Conservation (phyloP, 2,329 filamentous ascomycete species). For the Xylaria sp. region DNA sequence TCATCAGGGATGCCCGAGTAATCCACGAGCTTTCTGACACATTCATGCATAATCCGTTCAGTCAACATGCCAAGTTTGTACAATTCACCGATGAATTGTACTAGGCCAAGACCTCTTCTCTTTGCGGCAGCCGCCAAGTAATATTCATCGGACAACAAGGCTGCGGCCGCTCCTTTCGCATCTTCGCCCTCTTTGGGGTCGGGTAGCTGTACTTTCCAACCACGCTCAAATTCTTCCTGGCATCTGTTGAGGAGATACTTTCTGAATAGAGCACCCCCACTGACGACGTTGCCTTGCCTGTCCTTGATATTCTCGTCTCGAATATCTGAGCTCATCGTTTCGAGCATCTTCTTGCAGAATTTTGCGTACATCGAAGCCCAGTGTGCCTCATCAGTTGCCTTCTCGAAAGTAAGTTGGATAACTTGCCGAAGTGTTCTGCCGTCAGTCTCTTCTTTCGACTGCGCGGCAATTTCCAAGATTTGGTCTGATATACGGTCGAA, state of each 20-base stretch:
- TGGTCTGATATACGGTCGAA: slow-evolving; percentile 83
- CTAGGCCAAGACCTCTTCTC: slow-evolving; percentile 93
- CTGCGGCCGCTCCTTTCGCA: slow-evolving; percentile 70
- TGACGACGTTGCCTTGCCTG: slow-evolving; percentile 85
- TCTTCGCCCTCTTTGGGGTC: slow-evolving; percentile 65
- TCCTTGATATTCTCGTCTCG: slow-evolving; percentile 94
- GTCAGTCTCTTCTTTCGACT: slow-evolving; percentile 94
- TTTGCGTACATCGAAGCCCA: slow-evolving; percentile 99
- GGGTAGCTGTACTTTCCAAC: slow-evolving; percentile 90
- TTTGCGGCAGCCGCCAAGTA: slow-evolving; percentile 93
- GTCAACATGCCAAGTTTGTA: slow-evolving; percentile 99
- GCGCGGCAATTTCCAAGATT: slow-evolving; percentile 88
- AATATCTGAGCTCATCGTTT: slow-evolving; percentile 92
- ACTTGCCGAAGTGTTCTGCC: slow-evolving; percentile 95
- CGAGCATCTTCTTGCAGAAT: slow-evolving; percentile 97
- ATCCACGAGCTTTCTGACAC: slow-evolving; percentile 95
- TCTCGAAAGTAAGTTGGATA: slow-evolving; percentile 98
- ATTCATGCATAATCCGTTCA: slow-evolving; percentile 99
- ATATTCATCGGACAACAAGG: slow-evolving; percentile 93
- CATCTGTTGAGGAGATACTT: slow-evolving; percentile 99
- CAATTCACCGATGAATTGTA: slow-evolving; percentile 98
- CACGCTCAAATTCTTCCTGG: slow-evolving; percentile 98
- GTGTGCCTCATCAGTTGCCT: slow-evolving; percentile 96
- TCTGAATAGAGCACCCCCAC: slow-evolving; percentile 91
- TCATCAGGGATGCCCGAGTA: slow-evolving; percentile 93